Evolutionary conservation across 306 rosid genomes (phyloP).

Genomic region (Spatholobus suberectus): DNA sequence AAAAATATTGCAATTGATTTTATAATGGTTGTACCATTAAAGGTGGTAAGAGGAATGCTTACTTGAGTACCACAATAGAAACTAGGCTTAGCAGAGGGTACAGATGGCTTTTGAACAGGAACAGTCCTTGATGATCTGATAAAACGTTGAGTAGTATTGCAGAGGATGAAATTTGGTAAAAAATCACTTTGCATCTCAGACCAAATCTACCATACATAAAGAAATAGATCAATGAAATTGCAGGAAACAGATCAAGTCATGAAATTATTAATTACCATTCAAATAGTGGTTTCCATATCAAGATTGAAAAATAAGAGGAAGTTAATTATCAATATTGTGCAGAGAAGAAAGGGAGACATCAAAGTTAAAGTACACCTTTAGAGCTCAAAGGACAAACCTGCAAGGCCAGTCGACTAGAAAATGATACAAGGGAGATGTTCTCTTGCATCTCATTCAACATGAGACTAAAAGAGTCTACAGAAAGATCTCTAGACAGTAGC

Average conservation of each 20-base stretch:
- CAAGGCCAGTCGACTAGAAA: conserved; percentile 94
- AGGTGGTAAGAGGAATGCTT: conserved; percentile 43
- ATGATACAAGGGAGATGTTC: conserved; percentile 92
- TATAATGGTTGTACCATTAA: conserved; percentile 9
- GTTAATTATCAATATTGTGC: background rate
- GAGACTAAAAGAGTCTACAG: conserved; percentile 81
- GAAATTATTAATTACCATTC: conserved; percentile 33
- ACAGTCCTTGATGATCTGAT: conserved; percentile 78
- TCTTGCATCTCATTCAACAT: conserved; percentile 99
- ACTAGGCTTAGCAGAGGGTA: conserved; percentile 92
- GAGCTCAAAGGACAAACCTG: conserved; percentile 68
- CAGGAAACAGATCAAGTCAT: conserved; percentile 27
- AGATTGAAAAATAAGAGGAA: conserved; percentile 14
- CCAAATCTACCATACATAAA: conserved; percentile 77
- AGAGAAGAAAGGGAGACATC: conserved; percentile 26
- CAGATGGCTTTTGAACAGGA: conserved; percentile 96
- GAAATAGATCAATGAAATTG: conserved; percentile 41
- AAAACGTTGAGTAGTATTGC: conserved; percentile 96
- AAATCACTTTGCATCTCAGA: conserved; percentile 98
- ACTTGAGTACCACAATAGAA: conserved; percentile 95
- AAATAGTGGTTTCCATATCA: conserved; percentile 30
- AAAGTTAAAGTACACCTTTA: conserved; percentile 26
- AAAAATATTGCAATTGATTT: conserved; percentile 29
- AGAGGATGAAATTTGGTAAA: conserved; percentile 89
- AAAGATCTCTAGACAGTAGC: conserved; percentile 79